Conservation (phyloP, 352 stramenopile species). For the Phytophthora nicotianae region DNA sequence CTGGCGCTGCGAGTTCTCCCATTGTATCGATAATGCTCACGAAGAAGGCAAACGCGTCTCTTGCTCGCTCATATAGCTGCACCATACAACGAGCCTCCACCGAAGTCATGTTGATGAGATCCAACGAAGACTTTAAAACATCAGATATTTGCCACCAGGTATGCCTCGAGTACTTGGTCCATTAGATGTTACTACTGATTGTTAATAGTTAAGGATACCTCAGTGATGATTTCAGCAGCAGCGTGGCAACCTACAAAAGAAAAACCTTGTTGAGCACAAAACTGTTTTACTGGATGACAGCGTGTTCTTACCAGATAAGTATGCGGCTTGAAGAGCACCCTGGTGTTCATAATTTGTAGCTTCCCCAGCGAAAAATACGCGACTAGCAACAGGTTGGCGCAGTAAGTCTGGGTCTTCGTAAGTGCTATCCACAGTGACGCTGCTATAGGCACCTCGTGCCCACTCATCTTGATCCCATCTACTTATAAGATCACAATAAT, state of each 20-base stretch:
- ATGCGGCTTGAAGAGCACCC: constrained; percentile 70
- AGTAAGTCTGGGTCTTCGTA: constrained; percentile 62
- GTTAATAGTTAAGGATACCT: background rate
- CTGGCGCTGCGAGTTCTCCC: no score
- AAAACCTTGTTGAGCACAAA: constrained; percentile 1
- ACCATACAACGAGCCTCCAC: no score
- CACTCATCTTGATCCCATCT: constrained; percentile 68
- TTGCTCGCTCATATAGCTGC: no score
- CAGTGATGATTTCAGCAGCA: constrained; percentile 23
- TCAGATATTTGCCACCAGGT: no score
- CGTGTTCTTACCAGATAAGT: constrained; percentile 47
- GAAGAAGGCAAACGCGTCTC: no score
- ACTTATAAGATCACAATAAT: background rate
- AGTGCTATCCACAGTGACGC: constrained; percentile 58
- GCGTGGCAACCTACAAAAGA: constrained; percentile 13
- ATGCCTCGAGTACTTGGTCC: no score
- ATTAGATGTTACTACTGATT: no score
- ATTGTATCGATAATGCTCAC: no score
- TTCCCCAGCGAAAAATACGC: constrained; percentile 71
- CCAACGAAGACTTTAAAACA: no score
- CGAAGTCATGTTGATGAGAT: no score
- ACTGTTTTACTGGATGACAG: background rate
- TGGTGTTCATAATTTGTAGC: constrained; percentile 75
- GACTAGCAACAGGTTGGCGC: constrained; percentile 37
- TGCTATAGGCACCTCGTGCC: constrained; percentile 64